phyloP scores from a whole-genome alignment of 2,329 filamentous ascomycete genomes.

The Blastomyces parvus region DNA sequence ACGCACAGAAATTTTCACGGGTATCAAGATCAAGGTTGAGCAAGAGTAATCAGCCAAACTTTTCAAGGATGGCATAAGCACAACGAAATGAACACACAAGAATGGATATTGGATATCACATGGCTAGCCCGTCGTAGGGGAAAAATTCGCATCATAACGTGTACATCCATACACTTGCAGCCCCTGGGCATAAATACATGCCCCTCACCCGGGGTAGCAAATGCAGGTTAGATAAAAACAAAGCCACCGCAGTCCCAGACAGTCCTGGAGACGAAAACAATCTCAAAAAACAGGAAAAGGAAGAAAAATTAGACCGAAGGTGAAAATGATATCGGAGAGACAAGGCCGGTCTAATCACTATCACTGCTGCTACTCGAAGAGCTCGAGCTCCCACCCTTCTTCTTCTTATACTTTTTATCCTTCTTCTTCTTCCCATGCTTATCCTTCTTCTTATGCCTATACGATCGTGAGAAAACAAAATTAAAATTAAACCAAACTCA shows the following conservation, averaged over 20 bases:
- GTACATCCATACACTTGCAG: background rate
- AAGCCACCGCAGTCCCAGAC: background rate
- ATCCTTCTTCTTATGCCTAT: conserved; percentile 21
- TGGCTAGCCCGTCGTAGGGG: background rate
- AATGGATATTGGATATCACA: conserved; percentile 1
- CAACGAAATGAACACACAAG: background rate
- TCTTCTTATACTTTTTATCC: conserved; percentile 15
- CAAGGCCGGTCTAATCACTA: conserved; percentile 13
- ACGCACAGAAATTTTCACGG: background rate
- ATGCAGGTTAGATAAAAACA: background rate
- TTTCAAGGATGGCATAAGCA: background rate
- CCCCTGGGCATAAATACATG: background rate
- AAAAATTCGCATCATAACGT: background rate
- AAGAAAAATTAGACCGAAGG: background rate
- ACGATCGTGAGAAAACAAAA: background rate
- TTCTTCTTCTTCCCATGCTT: conserved; percentile 20
- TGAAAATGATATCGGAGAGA: background rate
- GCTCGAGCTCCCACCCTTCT: conserved; percentile 18
- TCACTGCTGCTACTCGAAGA: conserved; percentile 15
- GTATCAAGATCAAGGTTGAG: background rate
- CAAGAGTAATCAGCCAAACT: background rate
- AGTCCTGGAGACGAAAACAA: background rate
- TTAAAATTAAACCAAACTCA: background rate
- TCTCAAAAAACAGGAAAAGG: background rate
- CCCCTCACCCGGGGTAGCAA: background rate